phyloP scores from a whole-genome alignment of 352 stramenopile species.

The Pseudoperonospora humuli region DNA sequence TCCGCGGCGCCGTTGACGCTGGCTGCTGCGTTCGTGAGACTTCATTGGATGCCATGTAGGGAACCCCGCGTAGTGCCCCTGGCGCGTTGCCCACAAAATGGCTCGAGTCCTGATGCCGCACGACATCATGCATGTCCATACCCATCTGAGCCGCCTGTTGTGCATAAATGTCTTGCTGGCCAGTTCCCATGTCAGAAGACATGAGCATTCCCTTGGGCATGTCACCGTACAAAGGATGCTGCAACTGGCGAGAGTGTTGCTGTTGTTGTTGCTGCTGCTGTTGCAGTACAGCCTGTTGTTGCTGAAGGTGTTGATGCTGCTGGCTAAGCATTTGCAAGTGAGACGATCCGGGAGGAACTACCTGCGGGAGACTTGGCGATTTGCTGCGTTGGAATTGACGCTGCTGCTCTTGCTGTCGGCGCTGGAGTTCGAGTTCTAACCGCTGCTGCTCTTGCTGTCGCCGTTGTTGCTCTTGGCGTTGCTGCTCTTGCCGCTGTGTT shows the following conservation, averaged over 20 bases:
- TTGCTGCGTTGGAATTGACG: constrained; percentile 31
- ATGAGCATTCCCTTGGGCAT: constrained; percentile 45
- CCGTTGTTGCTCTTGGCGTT: constrained; percentile 24
- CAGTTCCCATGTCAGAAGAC: constrained; percentile 27
- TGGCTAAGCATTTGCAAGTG: constrained; percentile 46
- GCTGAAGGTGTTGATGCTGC: constrained; percentile 37
- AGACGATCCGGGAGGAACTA: constrained; percentile 20
- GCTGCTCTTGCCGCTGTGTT: constrained; percentile 16
- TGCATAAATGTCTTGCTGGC: constrained; percentile 43
- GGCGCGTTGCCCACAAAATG: constrained; percentile 21
- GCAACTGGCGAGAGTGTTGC: constrained; percentile 36
- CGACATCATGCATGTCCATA: constrained; percentile 51
- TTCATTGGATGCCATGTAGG: constrained; percentile 21
- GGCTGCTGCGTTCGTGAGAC: constrained; percentile 19
- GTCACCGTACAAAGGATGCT: constrained; percentile 50
- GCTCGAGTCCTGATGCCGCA: constrained; percentile 35
- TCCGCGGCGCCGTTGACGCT: constrained; percentile 23
- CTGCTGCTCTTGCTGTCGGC: constrained; percentile 27
- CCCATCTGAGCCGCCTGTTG: constrained; percentile 44
- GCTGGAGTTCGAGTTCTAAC: constrained; percentile 21
- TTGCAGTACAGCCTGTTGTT: constrained; percentile 31
- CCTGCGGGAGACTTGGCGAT: constrained; percentile 26
- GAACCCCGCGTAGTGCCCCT: constrained; percentile 12
- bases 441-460: constrained; percentile 15
- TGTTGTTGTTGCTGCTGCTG: constrained; percentile 45